Evolutionary conservation across 1,284 basidiomycete species (phyloP), one percentile per base, ranked within the genome.

Genomic region (Anthracocystis panici-leucophaei): DNA sequence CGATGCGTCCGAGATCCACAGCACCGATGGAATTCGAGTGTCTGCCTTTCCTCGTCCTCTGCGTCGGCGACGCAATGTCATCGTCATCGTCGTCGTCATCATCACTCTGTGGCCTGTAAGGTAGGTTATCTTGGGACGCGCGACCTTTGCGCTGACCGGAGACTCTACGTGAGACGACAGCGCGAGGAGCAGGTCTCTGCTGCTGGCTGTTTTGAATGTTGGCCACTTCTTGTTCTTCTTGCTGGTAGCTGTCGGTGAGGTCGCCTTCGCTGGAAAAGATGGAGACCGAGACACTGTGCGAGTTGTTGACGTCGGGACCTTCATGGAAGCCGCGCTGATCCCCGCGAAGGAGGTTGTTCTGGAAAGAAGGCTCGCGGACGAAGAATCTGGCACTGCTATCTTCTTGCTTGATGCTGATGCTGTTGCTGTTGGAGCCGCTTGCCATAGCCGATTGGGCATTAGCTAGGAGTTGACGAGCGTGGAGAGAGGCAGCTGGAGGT

Each of bases 321-420:
- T 69, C 72, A 51, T 75, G 60, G 59, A 62, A 65, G 48, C 66
- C 51, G n/a, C 62, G 49, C 51, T 75, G 72, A 16, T 65, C 72
- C 10, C 72, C 72, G 3, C 72, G 65, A 14, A 75, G 66, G 10
- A 75, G 29, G 5, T 55, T 8, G 21, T 66, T 42, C 45, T 66
- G 63, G 18, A 61, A 68, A 20, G 45, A 75, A 4, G 61, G 63
- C 33, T 69, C 72, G 40, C 72, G 72, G 21, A 75, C 46, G 46
- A 56, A 75, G 59, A 48, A 75, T 49, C 66, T 64, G 23, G 48
- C 48, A 41, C 63, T 62, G 14, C 54, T 25, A 7, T 75, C 72
- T 25, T 75, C 72, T 49, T 69, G 72, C 59, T 75, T 75, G 62
- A 75, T 49, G 66, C 66, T 58, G n/a, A 56, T 48, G 38, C 45